Evolutionary conservation across 2,329 filamentous ascomycete species (phyloP).

Genomic region (Paecilomyces niveus): DNA sequence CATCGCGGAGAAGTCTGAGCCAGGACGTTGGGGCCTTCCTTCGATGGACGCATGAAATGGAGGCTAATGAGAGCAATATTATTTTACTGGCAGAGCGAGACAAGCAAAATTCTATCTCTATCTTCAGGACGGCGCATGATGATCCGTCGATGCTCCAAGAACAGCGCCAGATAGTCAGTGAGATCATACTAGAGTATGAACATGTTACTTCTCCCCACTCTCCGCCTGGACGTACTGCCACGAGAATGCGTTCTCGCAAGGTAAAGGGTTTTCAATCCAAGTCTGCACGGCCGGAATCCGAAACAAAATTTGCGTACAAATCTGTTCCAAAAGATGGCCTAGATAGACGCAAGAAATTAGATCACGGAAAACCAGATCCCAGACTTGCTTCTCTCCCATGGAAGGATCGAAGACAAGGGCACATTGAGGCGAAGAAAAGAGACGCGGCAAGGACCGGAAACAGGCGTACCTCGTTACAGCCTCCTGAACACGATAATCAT

Average conservation of each 20-base stretch:
- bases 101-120: not conserved
- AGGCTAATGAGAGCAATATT: not conserved
- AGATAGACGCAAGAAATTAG: not conserved
- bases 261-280: not conserved
- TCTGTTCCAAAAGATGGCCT: not conserved
- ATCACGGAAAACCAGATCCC: not conserved
- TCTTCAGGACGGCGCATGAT: not conserved
- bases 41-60: constrained; percentile 3
- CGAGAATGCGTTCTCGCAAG: not conserved
- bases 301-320: not conserved
- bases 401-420: not conserved
- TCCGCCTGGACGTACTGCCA: not conserved
- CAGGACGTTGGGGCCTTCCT: constrained; percentile 12
- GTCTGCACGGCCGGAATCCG: not conserved
- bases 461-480: not conserved
- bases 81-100: not conserved
- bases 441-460: not conserved
- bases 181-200: not conserved
- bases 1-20: constrained; percentile 14
- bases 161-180: not conserved
- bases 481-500: not conserved
- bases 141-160: not conserved
- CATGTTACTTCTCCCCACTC: not conserved
- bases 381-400: not conserved
- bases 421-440: not conserved